phyloP scores from a whole-genome alignment of 2,329 filamentous ascomycete species.

The Nothopassalora personata region DNA sequence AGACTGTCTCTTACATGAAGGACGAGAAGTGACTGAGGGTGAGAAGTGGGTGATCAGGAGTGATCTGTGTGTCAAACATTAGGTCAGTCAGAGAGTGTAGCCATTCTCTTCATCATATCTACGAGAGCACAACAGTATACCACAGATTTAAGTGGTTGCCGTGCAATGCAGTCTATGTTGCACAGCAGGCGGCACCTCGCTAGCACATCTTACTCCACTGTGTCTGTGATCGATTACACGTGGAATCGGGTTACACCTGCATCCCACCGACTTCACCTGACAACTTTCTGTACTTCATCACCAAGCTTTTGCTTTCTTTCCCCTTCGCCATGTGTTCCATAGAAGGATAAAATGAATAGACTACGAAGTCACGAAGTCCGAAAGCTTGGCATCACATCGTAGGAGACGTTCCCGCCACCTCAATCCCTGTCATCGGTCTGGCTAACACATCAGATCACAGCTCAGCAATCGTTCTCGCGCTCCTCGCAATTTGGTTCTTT shows the following conservation, averaged over 20 bases:
- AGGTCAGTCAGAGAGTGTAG: too few species aligned
- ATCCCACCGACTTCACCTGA: not conserved
- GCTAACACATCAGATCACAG: not conserved
- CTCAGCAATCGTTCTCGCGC: not conserved
- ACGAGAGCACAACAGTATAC: too few species aligned
- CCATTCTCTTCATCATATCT: too few species aligned
- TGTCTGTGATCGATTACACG: too few species aligned
- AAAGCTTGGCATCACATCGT: not conserved
- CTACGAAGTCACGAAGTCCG: not conserved
- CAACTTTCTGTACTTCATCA: not conserved
- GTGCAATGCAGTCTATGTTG: too few species aligned
- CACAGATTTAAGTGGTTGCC: too few species aligned
- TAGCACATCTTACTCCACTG: too few species aligned
- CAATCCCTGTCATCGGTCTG: not conserved
- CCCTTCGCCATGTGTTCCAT: not conserved
- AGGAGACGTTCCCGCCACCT: not conserved
- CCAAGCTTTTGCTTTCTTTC: not conserved
- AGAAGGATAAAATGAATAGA: conserved; percentile 1
- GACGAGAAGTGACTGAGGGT: conserved; percentile 68
- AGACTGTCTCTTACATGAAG: conserved; percentile 86
- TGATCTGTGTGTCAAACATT: conserved; percentile 65
- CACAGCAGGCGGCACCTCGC: too few species aligned
- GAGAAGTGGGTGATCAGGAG: conserved; percentile 91
- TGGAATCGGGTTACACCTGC: too few species aligned
- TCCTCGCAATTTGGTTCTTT: not conserved